Evolutionary conservation across 805 yeast species (phyloP), one percentile per base, ranked within the genome.

Genomic region (Kazachstania kunashirensis): DNA sequence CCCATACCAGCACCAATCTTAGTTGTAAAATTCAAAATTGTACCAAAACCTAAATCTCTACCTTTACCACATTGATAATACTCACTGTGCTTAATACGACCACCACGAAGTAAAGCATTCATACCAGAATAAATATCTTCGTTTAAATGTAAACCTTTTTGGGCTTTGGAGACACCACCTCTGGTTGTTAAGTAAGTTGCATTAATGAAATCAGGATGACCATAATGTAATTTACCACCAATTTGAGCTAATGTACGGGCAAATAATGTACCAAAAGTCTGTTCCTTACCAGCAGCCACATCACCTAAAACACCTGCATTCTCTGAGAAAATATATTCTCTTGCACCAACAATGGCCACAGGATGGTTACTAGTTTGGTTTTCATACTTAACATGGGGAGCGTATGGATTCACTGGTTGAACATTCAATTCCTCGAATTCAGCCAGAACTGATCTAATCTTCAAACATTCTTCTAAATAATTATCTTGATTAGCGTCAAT

Each of bases 1-100:
- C 97, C 97, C 97, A 88, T 88, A 42, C 97, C 97, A 33, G 95
- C 92, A n/a, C 96, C 97, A 59, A 88, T 88, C 63, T 88, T 88
- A 2, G 95, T 81, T 0, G 96, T 89, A 66, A 88, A 88, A 55
- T 88, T 89, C 49, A 88, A 67, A 52, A 88, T 85, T 0, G 96
- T 83, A 5, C 88, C 83, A 61, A 88, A 88, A 11, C 96, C 96
- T 40, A 89, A 65, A 66, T 88, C 97, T 61, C 97, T 72, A 3
- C 97, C 97, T 59, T 88, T 88, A 36, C 97, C 97, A 63, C 97
- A 88, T 59, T 88, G 97, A 61, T 77, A 86, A 59, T 81, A 88
- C 55, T 88, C 96, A 61, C 95, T 82, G 57, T 88, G 97, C 63
- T 88, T 88, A 45, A 88, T 88, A 48, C 89, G 70, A 3, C 96